These are phyloP conservation scores for Vararia minispora DNA, from an alignment of 768 basidiomycete genomes.

Conservation along the genomic window DNA sequence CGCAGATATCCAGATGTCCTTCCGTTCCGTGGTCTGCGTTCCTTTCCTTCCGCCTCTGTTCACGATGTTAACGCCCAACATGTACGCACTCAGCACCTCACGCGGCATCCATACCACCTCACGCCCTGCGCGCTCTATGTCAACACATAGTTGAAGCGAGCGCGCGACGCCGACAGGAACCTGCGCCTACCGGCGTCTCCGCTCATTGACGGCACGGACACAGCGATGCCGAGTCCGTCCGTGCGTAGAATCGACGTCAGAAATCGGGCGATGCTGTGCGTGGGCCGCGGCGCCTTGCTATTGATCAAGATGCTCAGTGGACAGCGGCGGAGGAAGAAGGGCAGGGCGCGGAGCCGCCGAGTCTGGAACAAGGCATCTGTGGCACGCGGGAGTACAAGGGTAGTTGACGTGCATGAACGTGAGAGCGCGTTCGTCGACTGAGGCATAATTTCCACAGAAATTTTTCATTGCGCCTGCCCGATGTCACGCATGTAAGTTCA, in stretches of 20 bases:
- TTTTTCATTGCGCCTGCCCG: too few relatives aligned
- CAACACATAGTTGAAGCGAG: slow-evolving; percentile 81
- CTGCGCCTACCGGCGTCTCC: too few relatives aligned
- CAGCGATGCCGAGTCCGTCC: slow-evolving; percentile 14
- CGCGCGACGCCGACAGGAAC: slow-evolving; percentile 59
- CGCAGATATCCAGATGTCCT: slow-evolving; percentile 76
- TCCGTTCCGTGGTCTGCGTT: slow-evolving; percentile 65
- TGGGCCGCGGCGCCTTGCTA: slow-evolving; percentile 79
- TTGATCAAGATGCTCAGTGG: slow-evolving; percentile 85
- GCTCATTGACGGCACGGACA: slow-evolving; percentile 22
- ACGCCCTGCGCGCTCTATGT: slow-evolving; percentile 60
- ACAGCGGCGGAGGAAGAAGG: slow-evolving; percentile 64
- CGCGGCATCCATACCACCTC: slow-evolving; percentile 78
- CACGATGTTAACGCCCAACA: too few relatives aligned
- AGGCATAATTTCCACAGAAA: too few relatives aligned
- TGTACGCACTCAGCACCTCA: slow-evolving; percentile 66
- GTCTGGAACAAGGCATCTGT: slow-evolving; percentile 44
- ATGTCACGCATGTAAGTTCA: too few relatives aligned
- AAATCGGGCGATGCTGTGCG: slow-evolving; percentile 76
- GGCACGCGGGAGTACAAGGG: slow-evolving; percentile 58
- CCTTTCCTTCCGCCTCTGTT: too few relatives aligned
- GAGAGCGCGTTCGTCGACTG: too few relatives aligned
- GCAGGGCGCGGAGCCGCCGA: slow-evolving; percentile 21
- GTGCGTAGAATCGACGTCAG: slow-evolving; percentile 74
- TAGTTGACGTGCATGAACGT: too few relatives aligned